Evolutionary conservation across 805 yeast species (phyloP).

Genomic region (Candida oleophila): DNA sequence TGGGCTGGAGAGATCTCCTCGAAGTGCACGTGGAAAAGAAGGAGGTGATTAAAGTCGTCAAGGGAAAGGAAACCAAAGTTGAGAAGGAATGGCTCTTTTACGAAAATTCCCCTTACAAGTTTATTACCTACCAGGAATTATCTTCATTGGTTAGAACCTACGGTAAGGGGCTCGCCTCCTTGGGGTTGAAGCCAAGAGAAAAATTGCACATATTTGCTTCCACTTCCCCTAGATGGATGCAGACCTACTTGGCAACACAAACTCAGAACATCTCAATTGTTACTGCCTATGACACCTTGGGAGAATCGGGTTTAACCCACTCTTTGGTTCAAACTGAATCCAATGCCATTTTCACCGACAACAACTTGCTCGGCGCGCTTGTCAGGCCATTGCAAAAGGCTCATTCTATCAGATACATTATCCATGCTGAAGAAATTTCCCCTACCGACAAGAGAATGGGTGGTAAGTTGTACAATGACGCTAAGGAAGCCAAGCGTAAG

Average conservation of each 20-base stretch:
- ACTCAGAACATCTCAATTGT: conserved; percentile 83
- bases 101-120: conserved; percentile 74
- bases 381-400: conserved; percentile 71
- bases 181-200: conserved; percentile 70
- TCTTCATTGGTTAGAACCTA: conserved; percentile 45
- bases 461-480: conserved; percentile 59
- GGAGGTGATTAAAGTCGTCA: conserved; percentile 67
- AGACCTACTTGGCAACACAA: conserved; percentile 73
- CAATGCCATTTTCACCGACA: conserved; percentile 80
- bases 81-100: conserved; percentile 88
- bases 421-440: conserved; percentile 65
- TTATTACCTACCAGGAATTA: conserved; percentile 61
- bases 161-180: conserved; percentile 73
- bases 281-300: conserved; percentile 94
- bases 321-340: conserved; percentile 83
- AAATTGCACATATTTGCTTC: conserved; percentile 82
- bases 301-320: conserved; percentile 83
- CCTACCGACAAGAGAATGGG: conserved; percentile 60
- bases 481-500: conserved; percentile 56
- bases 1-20: conserved; percentile 77
- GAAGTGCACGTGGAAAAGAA: conserved; percentile 78
- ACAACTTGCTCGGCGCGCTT: conserved; percentile 63
- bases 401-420: conserved; percentile 59
- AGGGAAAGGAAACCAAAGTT: conserved; percentile 69
- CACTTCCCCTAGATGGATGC: conserved; percentile 90